phyloP scores from a whole-genome alignment of 1,284 basidiomycete genomes.

The Phellopilus nigrolimitatus region DNA sequence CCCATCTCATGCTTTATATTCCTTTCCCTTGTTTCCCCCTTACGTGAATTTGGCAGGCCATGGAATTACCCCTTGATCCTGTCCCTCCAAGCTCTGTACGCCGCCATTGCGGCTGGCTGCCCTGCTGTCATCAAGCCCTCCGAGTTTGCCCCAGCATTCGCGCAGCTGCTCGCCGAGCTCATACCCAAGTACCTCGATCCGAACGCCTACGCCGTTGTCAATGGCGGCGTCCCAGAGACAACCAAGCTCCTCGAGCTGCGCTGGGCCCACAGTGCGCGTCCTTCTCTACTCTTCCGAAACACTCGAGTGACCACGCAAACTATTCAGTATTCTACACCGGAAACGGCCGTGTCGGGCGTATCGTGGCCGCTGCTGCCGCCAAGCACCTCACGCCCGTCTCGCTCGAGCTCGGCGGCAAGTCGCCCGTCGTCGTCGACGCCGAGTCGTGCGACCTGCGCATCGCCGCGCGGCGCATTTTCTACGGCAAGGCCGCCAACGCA shows the following conservation, averaged over 20 bases:
- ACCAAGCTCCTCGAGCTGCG: constrained; percentile 26
- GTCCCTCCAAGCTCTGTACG: constrained; percentile 35
- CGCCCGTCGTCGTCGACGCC: constrained; percentile 44
- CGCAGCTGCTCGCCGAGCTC: constrained; percentile 41
- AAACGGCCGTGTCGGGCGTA: constrained; percentile 56
- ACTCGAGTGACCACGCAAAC: background rate
- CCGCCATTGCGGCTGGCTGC: constrained; percentile 43
- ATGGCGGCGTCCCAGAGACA: constrained; percentile 42
- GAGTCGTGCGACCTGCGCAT: constrained; percentile 30
- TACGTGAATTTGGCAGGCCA: constrained; percentile 20
- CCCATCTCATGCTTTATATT: too few relatives aligned
- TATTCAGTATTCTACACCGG: constrained; percentile 24
- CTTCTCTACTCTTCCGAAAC: background rate
- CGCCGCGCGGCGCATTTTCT: constrained; percentile 35
- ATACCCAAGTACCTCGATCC: constrained; percentile 47
- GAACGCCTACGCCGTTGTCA: constrained; percentile 32
- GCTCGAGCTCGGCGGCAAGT: constrained; percentile 57
- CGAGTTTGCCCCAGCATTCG: constrained; percentile 40
- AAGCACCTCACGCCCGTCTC: constrained; percentile 71
- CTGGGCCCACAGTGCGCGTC: constrained; percentile 17
- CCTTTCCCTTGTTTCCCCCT: background rate
- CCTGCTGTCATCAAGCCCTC: constrained; percentile 43
- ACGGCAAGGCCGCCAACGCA: constrained; percentile 42
- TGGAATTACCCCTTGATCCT: constrained; percentile 41
- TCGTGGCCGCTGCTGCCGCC: constrained; percentile 64